phyloP scores from a whole-genome alignment of 2,329 filamentous ascomycete genomes.

The Chrysoporthe puriensis region DNA sequence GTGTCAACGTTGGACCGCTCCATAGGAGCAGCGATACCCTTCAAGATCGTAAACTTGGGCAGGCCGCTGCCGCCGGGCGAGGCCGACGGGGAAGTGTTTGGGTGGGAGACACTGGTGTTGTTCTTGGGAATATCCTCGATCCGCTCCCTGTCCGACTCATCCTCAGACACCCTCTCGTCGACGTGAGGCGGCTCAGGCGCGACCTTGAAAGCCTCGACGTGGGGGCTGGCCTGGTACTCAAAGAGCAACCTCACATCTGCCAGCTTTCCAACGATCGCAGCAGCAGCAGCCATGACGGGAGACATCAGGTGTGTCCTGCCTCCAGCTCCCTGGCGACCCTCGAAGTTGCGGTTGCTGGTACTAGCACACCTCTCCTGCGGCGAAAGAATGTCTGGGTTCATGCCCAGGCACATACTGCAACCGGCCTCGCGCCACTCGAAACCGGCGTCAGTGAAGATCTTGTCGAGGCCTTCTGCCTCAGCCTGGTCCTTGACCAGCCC shows the following conservation, averaged over 20 bases:
- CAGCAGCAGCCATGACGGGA: constrained; percentile 93
- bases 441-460: constrained; percentile 87
- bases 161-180: constrained; percentile 56
- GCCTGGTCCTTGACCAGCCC: constrained; percentile 92
- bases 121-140: constrained; percentile 66
- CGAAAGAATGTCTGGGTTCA: constrained; percentile 97
- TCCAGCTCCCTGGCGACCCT: constrained; percentile 90
- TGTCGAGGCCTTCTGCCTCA: constrained; percentile 88
- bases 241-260: constrained; percentile 85
- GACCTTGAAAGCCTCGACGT: constrained; percentile 60
- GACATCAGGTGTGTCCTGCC: constrained; percentile 96
- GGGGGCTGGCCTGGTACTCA: constrained; percentile 59
- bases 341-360: constrained; percentile 97
- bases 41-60: constrained; percentile 80
- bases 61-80: constrained; percentile 70
- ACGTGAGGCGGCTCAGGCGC: constrained; percentile 49
- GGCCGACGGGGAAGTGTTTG: constrained; percentile 61
- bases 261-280: constrained; percentile 86
- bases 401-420: constrained; percentile 98
- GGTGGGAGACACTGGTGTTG: constrained; percentile 56
- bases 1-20: constrained; percentile 93
- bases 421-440: constrained; percentile 99
- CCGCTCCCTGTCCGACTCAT: constrained; percentile 56
- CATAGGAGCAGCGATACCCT: constrained; percentile 85
- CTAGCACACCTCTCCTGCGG: constrained; percentile 92